phyloP scores from a whole-genome alignment of 169 alveolate species.

The Plasmodium coatneyi region DNA sequence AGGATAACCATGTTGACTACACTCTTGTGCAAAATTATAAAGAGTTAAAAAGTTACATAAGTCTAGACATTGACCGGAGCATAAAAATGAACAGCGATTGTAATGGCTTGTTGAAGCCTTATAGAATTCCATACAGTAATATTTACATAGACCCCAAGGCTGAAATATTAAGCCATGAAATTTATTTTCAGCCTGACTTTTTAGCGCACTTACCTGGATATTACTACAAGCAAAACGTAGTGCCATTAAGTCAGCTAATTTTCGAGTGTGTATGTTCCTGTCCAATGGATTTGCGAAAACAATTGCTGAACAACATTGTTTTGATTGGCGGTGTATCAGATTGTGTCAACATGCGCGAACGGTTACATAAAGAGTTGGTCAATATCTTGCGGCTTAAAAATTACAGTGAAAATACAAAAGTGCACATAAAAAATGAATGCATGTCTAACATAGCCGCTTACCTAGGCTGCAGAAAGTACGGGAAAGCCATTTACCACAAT shows the following conservation, averaged over 20 bases:
- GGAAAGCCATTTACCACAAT: constrained; percentile 44
- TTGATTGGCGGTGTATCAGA: constrained; percentile 73
- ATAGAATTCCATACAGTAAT: constrained; percentile 71
- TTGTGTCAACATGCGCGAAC: constrained; percentile 51
- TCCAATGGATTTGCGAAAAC: constrained; percentile 73
- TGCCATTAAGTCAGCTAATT: constrained; percentile 53
- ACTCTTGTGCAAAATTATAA: constrained; percentile 68
- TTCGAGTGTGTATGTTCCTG: constrained; percentile 69
- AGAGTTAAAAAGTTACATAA: constrained; percentile 67
- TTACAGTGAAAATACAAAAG: constrained; percentile 56
- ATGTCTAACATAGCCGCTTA: constrained; percentile 72
- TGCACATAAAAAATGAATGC: constrained; percentile 22
- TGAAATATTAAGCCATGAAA: constrained; percentile 74
- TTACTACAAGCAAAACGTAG: constrained; percentile 63
- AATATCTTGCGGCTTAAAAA: constrained; percentile 32
- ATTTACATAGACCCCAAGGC: constrained; percentile 73
- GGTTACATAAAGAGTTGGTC: constrained; percentile 52
- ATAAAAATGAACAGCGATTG: constrained; percentile 67
- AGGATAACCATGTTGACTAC: constrained; percentile 52
- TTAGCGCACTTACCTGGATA: constrained; percentile 74
- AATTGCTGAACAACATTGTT: constrained; percentile 37
- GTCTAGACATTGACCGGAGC: constrained; percentile 64
- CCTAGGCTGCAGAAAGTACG: constrained; percentile 65
- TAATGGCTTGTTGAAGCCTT: constrained; percentile 62
- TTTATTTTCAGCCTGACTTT: constrained; percentile 74